phyloP scores from a whole-genome alignment of 768 basidiomycete genomes.

The Clavaria fumosa region DNA sequence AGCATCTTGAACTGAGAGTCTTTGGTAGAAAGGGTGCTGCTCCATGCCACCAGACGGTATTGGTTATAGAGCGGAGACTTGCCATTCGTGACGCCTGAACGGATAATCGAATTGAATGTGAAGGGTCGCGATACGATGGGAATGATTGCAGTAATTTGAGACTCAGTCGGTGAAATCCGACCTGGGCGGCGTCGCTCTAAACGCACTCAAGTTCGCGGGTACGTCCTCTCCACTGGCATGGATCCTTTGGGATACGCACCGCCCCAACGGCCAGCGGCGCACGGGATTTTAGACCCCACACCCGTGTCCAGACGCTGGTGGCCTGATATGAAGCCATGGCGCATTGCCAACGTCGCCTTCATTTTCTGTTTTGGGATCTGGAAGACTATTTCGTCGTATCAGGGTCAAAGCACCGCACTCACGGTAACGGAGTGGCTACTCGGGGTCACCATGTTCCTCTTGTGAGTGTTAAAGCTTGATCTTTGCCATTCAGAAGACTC shows the following conservation, averaged over 20 bases:
- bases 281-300: no score
- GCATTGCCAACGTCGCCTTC: neutral
- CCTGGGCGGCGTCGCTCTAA: no score
- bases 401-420: neutral
- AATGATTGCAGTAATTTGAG: no score
- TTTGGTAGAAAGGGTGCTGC: no score
- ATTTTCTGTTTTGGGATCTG: neutral
- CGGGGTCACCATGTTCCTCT: neutral
- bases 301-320: neutral
- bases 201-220: no score
- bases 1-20: neutral
- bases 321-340: neutral
- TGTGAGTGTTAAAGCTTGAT: neutral
- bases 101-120: no score
- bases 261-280: neutral
- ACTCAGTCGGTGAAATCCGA: no score
- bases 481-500: neutral
- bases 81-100: no score
- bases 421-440: neutral
- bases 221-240: no score
- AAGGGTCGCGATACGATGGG: no score
- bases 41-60: no score
- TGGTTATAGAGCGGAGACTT: no score
- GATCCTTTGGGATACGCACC: neutral
- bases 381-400: neutral